Base-by-base conservation (phyloP, 106 monocot genomes). In the Hemerocallis citrina region DNA sequence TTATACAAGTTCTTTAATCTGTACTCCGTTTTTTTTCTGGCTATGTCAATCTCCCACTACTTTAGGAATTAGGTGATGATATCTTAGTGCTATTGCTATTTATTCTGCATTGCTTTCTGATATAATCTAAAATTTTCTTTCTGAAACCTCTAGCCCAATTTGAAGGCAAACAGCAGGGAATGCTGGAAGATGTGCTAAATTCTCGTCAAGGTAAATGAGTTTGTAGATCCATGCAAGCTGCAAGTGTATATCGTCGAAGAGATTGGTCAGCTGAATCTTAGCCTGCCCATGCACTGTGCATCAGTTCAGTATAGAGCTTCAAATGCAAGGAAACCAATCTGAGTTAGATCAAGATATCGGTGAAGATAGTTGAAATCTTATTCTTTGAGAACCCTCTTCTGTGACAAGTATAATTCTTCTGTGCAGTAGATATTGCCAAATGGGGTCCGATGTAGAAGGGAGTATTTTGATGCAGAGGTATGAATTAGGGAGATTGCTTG, bases 131-230 rank as follows among this genome's bases (percentile, higher is more conserved):
- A n/a, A n/a, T n/a, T n/a, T n/a, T n/a, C n/a, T n/a, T n/a, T n/a
- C n/a, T n/a, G n/a, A n/a, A n/a, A n/a, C n/a, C n/a, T n/a, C n/a
- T n/a, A n/a, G n/a, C n/a, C n/a, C n/a, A 73, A 47, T 58, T 37
- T 54, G 39, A 66, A 47, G 42, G 28, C 43, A 55, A 55, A 62
- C 3, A 17, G 52, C n/a, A 56, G 59, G 65, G 71, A 61, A 77
- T 77, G 77, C 77, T 34, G 77, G 61, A 77, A 66, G 66, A 77
- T 77, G 77, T 77, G 77, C 71, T 65, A 35, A 71, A 51, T 41
- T 65, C 23, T 54, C 59, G 15, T 45, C 37, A 19, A 60, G 3
- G 29, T 23, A 43, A 27, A 24, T 64, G 52, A 27, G 1, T 52
- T 11, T n/a, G 33, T 55, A 52, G 44, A 42, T 34, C 14, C 31